Percentiles rank a stretch among this genome's conserved stretches.
These are phyloP conservation scores for Prinsepia uniflora DNA, from an alignment of 306 rosid species.

Conservation along the genomic window DNA sequence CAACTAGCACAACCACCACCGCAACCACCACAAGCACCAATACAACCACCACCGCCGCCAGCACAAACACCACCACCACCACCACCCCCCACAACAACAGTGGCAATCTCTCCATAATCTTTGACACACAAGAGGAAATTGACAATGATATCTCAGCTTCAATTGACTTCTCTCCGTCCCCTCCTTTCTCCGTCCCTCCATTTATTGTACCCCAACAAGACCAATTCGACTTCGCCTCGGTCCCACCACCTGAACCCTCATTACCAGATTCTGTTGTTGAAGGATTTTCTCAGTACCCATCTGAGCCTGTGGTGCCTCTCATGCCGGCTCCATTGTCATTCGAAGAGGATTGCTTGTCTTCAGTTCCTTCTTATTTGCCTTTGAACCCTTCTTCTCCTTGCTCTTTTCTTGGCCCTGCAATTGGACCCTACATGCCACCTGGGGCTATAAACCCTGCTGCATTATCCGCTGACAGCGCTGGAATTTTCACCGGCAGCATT, in stretches of 20 bases:
- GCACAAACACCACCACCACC: conserved; percentile 27
- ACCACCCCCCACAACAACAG: conserved; percentile 28
- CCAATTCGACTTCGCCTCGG: conserved; percentile 52
- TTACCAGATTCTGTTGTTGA: conserved; percentile 51
- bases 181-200: conserved; percentile 47
- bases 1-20: conserved; percentile 24
- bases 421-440: conserved; percentile 56
- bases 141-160: conserved; percentile 92
- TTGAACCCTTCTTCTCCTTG: conserved; percentile 64
- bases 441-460: conserved; percentile 44
- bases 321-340: conserved; percentile 45
- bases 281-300: conserved; percentile 50
- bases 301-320: conserved; percentile 38
- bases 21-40: conserved; percentile 13
- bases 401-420: conserved; percentile 55
- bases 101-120: conserved; percentile 50
- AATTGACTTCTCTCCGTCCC: conserved; percentile 71
- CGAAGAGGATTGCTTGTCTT: conserved; percentile 78
- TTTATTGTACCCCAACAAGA: conserved; percentile 47
- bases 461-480: conserved; percentile 58
- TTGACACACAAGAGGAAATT: conserved; percentile 73
- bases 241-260: conserved; percentile 45
- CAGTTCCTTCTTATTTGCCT: conserved; percentile 67
- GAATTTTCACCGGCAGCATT: conserved; percentile 50
- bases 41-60: conserved; percentile 23